These are phyloP conservation scores for Alectoria sarmentosa DNA, from an alignment of 495 filamentous ascomycete species.

Conservation along the genomic window DNA sequence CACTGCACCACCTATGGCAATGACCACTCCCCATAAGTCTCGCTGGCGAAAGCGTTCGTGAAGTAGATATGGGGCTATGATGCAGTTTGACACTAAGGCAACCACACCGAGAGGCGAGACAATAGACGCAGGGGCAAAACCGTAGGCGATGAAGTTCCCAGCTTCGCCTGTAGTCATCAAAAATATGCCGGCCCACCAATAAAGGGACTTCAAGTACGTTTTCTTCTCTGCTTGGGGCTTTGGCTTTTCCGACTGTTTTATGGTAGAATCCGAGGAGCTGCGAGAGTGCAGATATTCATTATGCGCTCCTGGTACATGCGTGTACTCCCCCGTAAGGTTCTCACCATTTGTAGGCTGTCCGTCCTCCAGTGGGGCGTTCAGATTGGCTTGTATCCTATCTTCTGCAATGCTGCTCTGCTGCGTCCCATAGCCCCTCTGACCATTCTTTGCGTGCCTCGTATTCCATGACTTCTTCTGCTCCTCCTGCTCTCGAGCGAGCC, in stretches of 20 bases:
- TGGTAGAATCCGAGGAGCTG: constrained; percentile 36
- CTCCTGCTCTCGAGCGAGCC: constrained; percentile 57
- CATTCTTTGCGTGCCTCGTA: constrained; percentile 26
- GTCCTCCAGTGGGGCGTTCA: constrained; percentile 24
- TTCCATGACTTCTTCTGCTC: constrained; percentile 38
- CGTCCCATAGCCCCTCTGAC: constrained; percentile 35
- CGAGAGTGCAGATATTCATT: constrained; percentile 31
- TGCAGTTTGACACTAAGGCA: constrained; percentile 88
- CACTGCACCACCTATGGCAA: constrained; percentile 82
- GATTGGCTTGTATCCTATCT: constrained; percentile 27
- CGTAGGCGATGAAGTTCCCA: constrained; percentile 96
- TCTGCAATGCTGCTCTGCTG: constrained; percentile 25
- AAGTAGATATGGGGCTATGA: constrained; percentile 88
- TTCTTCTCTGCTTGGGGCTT: constrained; percentile 34
- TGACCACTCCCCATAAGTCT: constrained; percentile 82
- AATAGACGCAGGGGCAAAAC: constrained; percentile 96
- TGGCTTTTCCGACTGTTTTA: constrained; percentile 34
- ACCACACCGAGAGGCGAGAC: constrained; percentile 96
- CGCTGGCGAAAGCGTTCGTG: constrained; percentile 79
- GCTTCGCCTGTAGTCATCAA: constrained; percentile 90
- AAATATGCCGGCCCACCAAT: constrained; percentile 91
- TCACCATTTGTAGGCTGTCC: constrained; percentile 29
- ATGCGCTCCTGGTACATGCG: constrained; percentile 13
- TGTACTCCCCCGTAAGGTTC: not conserved
- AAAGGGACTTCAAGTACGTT: constrained; percentile 81